Percentiles rank a stretch among this genome's conserved stretches.
phyloP scores from a whole-genome alignment of 129 eudicot species.

The Artemisia argyi region DNA sequence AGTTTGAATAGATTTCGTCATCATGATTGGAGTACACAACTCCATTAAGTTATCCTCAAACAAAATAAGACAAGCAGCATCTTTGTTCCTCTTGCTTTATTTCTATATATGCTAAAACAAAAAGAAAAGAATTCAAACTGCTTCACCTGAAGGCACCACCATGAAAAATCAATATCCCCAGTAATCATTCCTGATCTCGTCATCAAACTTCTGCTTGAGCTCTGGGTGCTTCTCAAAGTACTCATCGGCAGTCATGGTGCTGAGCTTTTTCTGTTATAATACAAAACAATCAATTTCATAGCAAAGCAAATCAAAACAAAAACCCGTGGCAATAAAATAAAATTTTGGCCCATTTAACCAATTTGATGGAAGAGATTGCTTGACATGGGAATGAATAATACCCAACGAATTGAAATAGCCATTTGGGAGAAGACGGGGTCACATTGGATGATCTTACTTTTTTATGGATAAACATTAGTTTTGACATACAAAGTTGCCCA shows the following conservation, averaged over 20 bases:
- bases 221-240: conserved; percentile 96
- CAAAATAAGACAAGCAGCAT: conserved; percentile 12
- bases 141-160: conserved; percentile 15
- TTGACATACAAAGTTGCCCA: background rate
- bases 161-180: conserved; percentile 74
- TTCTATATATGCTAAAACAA: conserved; percentile 35
- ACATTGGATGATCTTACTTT: too few species aligned
- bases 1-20: conserved; percentile 18
- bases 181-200: conserved; percentile 91
- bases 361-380: background rate
- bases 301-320: background rate
- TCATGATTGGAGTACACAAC: conserved; percentile 23
- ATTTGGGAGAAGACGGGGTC: background rate
- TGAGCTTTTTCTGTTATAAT: conserved; percentile 59
- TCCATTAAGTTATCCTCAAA: conserved; percentile 27
- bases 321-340: background rate
- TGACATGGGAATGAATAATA: too few species aligned
- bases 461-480: background rate
- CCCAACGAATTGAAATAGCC: too few species aligned
- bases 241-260: conserved; percentile 99
- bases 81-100: conserved; percentile 39
- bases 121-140: conserved; percentile 12
- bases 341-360: background rate
- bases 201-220: conserved; percentile 88
- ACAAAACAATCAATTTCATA: background rate